Base-by-base conservation (phyloP, 495 filamentous ascomycete species). In the Clohesyomyces aquaticus region DNA sequence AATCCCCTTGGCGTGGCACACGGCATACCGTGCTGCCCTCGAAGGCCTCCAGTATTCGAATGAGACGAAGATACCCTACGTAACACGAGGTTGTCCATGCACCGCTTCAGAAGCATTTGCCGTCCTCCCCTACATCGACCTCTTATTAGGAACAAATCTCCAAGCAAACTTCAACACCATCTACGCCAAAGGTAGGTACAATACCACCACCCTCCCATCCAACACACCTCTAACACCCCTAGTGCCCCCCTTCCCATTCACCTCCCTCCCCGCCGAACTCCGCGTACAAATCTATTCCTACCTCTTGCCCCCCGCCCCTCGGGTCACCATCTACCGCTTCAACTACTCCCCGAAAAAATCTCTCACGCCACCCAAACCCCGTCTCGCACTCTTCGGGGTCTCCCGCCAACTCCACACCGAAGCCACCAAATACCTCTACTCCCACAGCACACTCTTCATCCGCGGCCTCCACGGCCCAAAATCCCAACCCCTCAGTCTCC, bases 391-490 rank as follows among this genome's bases (percentile, higher is more conserved):
- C 23, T 4, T 53, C 4, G 6, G 23, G 14, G 29, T 28, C 27
- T 29, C 22, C 25, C 50, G 26, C 26, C 50, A 53, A 21, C 22
- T 32, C 22, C 50, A 53, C 26, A n/a, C 21, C n/a, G 50, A 53
- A 35, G 25, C 29, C 25, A 53, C 27, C 6, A 32, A 53, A 19
- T 32, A 53, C 50, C 32, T 32, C 23, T 53, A 53, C 50, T 6
- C 6, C 1, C 16, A 35, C 8, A 22, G 29, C 10, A 32, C 12
- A 2, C 50, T 53, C 21, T 32, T 53, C 27, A 10, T 53, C 32
- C 6, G 14, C 6, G 6, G 6, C 32, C 6, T 38, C 32, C 32
- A 14, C 32, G 32, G 32, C 14, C 32, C 32, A 6, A 38, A 38
- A 6, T 14, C 14, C 32, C 32, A 38, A 38, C 32, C 32, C 32